Percentiles rank a stretch among this genome's conserved stretches.
These are phyloP conservation scores for Leccinellum albellum DNA, from an alignment of 768 basidiomycete species.

Conservation along the genomic window DNA sequence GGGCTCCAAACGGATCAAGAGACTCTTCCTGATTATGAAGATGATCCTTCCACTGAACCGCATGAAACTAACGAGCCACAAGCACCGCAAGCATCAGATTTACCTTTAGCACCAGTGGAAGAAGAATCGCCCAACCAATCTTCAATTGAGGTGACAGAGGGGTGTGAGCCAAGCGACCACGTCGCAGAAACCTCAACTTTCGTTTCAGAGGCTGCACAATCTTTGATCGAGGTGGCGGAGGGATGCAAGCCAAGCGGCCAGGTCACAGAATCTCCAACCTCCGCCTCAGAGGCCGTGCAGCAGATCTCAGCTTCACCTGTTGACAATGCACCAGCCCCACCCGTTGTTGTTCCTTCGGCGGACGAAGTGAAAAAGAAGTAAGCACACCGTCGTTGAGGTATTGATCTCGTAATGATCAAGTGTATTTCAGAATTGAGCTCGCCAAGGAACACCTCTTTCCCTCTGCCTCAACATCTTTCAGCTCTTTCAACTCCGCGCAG, in stretches of 20 bases:
- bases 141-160: slow-evolving; percentile 1
- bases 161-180: background rate
- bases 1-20: slow-evolving; percentile 42
- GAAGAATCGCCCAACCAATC: slow-evolving; percentile 1
- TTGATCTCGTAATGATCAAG: slow-evolving; percentile 1
- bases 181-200: background rate
- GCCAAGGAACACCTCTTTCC: slow-evolving; percentile 50
- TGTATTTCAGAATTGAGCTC: slow-evolving; percentile 34
- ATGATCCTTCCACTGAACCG: slow-evolving; percentile 29
- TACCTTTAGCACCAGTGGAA: background rate
- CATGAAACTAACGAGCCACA: slow-evolving; percentile 2
- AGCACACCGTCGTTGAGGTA: background rate
- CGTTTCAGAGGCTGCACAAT: background rate
- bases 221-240: slow-evolving; percentile 2
- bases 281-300: background rate
- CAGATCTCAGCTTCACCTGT: slow-evolving; percentile 11
- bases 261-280: background rate
- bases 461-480: slow-evolving; percentile 22
- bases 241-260: slow-evolving; percentile 1
- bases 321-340: slow-evolving; percentile 4
- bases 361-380: slow-evolving; percentile 30
- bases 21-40: slow-evolving; percentile 56
- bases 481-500: slow-evolving; percentile 17
- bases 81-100: slow-evolving; percentile 6
- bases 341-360: background rate